Evolutionary conservation across 495 filamentous ascomycete genomes (phyloP), one percentile per base, ranked within the genome.

Genomic region (Recurvomyces mirabilis): DNA sequence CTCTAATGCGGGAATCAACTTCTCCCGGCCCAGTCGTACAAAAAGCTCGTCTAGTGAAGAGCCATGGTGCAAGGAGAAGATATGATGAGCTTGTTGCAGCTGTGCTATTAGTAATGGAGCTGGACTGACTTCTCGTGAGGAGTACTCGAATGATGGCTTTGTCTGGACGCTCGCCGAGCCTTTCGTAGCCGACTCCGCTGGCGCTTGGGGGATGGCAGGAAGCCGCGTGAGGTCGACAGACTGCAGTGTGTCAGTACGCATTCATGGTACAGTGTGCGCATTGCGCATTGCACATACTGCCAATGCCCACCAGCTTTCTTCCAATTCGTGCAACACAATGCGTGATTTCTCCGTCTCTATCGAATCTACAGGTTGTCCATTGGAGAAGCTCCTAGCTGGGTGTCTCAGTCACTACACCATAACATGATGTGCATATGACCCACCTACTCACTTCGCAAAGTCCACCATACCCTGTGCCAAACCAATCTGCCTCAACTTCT

Each of bases 391-490:
- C 51, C 80, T 83, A 43, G 13, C 32, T 28, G 38, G n/a, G 9
- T 20, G 25, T 24, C 38, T 47, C 45, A 47, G 45, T 35, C 45
- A 47, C 23, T 37, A 14, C 29, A 13, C 14, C 18, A 11, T 19
- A n/a, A 46, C 43, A 24, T 6, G 38, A 12, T 30, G 28, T 25
- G 41, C 43, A 51, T 43, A 30, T 41, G 15, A 19, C 18, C 24
- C 34, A 18, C 5, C 26, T 24, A 22, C 35, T 40, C 60, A 84
- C 79, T 70, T 77, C 50, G 84, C 82, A 65, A 99, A 96, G 61
- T 81, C 82, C 46, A 94, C 85, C 77, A 96, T 94, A 41, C 87
- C 91, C 68, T 99, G 91, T 40, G 91, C 93, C 51, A 98, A 74
- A n/a, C 91, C 91, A 60, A 98, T 84, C 65, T 93, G 86, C 49